Base-by-base conservation (phyloP, 225 moss, liverwort and hornwort species). In the Neckera pumila region DNA sequence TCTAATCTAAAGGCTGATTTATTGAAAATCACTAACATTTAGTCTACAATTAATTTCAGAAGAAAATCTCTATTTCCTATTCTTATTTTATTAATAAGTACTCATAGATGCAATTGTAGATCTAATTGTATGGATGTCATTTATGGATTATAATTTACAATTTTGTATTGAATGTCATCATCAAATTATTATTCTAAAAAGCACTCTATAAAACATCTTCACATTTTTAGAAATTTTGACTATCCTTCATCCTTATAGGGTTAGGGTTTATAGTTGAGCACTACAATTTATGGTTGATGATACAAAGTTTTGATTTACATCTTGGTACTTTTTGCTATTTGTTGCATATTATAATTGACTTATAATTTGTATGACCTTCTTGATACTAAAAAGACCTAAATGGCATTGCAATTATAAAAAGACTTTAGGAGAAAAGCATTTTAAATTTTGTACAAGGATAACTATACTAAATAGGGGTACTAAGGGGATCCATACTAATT, bases 171-270 rank as follows among this genome's bases (percentile, higher is more conserved):
- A 43, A 30, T 0, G 1, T 6, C 3, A 22, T 17, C 17, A 45
- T 28, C 6, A 11, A 28, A 17, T 73, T 45, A 17, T 45, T 6
- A 0, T 10, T 45, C 17, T 6, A 73, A 73, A 3, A 17, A 11
- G 6, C 7, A 45, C 6, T 45, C 9, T 40, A 40, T 2, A 16
- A 27, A 43, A 43, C 10, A 43, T 43, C 27, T 72, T 27, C 2
- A 28, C 3, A 28, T 27, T 72, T 43, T 27, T 5, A 17, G 2
- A 72, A 45, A 72, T 43, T 45, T 17, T 17, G 0, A 10, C 6
- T 72, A 17, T 0, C 10, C 6, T 42, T 28, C 28, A 27, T 28
- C 0, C 0, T 28, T 1, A 72, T 0, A 17, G 0, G 1, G 0
- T 28, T 6, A 45, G 10, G 28, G 10, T 45, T 72, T 28, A 16